Evolutionary conservation across 345 rosid genomes (phyloP).

Genomic region (Carallia brachiata): DNA sequence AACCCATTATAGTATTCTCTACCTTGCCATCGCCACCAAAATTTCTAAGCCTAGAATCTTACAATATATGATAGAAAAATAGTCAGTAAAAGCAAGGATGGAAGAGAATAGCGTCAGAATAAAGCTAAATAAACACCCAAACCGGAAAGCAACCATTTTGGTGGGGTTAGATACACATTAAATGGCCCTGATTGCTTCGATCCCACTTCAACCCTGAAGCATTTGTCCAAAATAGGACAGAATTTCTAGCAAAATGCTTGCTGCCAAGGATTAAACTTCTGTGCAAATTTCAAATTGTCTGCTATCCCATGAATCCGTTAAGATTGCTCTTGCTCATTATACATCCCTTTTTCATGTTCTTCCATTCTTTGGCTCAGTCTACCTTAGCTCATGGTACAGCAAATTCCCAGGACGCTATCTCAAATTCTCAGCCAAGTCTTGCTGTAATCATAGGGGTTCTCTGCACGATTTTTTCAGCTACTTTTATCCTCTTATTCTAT

Average conservation of each 20-base stretch:
- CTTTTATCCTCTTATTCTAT: too few relatives aligned
- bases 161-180: neutral
- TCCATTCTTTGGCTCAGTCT: slow-evolving; percentile 30
- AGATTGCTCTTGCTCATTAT: slow-evolving; percentile 1
- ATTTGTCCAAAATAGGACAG: neutral
- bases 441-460: slow-evolving; percentile 78
- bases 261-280: slow-evolving; percentile 1
- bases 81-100: slow-evolving; percentile 1
- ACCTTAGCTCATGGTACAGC: neutral
- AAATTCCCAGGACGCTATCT: slow-evolving; percentile 28
- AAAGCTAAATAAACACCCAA: slow-evolving; percentile 17
- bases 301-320: slow-evolving; percentile 30
- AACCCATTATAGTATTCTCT: too few relatives aligned
- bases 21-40: slow-evolving; percentile 32
- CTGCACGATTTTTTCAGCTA: slow-evolving; percentile 45
- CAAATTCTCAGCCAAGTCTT: slow-evolving; percentile 68
- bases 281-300: neutral
- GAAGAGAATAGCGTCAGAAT: slow-evolving; percentile 11
- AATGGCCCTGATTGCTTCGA: neutral
- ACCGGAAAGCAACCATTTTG: slow-evolving; percentile 3
- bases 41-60: slow-evolving; percentile 8
- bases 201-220: neutral
- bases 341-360: neutral
- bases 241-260: neutral
- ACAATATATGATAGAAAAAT: neutral